Conservation (phyloP, 306 rosid species). For the Fragaria iinumae region DNA sequence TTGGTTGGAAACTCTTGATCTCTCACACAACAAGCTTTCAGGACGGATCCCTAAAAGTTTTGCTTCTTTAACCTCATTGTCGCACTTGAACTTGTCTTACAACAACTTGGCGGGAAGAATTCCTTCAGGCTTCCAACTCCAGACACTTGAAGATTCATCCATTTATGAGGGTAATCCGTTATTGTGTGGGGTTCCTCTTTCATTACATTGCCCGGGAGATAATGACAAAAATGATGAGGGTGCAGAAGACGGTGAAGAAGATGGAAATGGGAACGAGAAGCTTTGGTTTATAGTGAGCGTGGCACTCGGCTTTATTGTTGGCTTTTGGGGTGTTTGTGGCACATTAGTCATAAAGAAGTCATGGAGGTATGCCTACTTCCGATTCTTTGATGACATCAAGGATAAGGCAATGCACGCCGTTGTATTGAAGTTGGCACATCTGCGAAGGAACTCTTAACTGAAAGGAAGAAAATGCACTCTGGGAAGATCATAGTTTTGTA, state of each 20-base stretch:
- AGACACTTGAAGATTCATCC: not conserved
- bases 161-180: not conserved
- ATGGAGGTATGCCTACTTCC: constrained; percentile 7
- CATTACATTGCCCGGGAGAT: not conserved
- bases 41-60: not conserved
- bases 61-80: not conserved
- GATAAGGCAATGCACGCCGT: not conserved
- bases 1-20: constrained; percentile 6
- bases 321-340: constrained; percentile 2
- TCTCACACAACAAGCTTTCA: not conserved
- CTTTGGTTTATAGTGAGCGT: not conserved
- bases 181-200: not conserved
- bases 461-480: too few species aligned
- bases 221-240: too few species aligned
- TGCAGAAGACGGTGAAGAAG: not conserved
- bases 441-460: too few species aligned
- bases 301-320: not conserved
- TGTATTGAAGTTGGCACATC: too few species aligned
- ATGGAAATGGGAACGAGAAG: not conserved
- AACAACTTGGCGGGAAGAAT: not conserved
- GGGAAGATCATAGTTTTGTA: too few species aligned
- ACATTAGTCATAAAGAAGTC: not conserved
- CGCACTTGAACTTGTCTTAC: not conserved
- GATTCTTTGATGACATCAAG: not conserved
- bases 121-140: not conserved